These are phyloP conservation scores for Cucumis melo DNA, from an alignment of 306 rosid genomes.

Conservation along the genomic window DNA sequence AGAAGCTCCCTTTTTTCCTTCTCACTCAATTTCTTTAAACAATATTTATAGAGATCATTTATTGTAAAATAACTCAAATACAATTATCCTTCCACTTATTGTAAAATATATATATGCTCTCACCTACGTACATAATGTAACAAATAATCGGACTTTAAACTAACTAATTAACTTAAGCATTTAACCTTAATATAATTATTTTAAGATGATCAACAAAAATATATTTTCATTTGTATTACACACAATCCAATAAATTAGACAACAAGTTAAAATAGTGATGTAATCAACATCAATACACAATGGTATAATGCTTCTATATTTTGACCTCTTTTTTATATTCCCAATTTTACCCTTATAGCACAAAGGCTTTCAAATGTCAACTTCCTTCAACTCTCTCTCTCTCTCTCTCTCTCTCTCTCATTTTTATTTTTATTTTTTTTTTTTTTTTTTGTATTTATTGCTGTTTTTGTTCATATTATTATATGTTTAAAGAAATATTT, in stretches of 20 bases:
- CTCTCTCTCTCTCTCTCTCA: neutral
- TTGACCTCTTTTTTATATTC: neutral
- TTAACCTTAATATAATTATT: neutral
- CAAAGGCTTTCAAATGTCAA: neutral
- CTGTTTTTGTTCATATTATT: neutral
- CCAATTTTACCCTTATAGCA: neutral
- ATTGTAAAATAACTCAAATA: no score
- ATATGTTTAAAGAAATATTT: neutral
- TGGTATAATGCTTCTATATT: neutral
- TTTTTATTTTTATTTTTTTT: neutral
- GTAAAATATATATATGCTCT: neutral
- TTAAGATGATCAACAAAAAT: neutral
- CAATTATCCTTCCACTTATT: neutral
- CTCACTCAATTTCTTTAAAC: no score
- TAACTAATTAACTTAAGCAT: neutral
- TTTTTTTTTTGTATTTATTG: neutral
- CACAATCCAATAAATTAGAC: neutral
- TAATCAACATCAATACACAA: neutral
- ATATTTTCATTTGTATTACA: neutral
- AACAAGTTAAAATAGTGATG: neutral
- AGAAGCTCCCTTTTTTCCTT: no score
- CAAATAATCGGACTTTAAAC: neutral
- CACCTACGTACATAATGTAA: neutral
- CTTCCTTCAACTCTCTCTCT: neutral
- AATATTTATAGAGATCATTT: no score